Evolutionary conservation across 106 monocot species (phyloP).

Genomic region (Dioscorea dumetorum): DNA sequence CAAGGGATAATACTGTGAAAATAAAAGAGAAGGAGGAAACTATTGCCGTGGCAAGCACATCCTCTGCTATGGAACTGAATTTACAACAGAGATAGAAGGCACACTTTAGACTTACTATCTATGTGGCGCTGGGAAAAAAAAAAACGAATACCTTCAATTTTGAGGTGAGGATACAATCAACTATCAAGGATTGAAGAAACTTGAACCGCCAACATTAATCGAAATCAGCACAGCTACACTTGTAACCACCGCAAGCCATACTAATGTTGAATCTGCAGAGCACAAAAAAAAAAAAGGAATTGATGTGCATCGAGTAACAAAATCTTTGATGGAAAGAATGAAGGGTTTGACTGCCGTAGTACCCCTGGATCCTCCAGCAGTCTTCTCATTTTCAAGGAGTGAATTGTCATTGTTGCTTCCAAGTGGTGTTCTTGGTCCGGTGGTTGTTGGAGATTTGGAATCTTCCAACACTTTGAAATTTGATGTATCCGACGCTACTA

Average conservation of each 20-base stretch:
- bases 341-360: neutral
- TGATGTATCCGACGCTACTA: slow-evolving; percentile 77
- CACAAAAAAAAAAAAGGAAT: neutral
- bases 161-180: neutral
- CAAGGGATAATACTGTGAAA: neutral
- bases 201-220: slow-evolving; percentile 57
- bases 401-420: slow-evolving; percentile 22
- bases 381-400: slow-evolving; percentile 21
- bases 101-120: neutral
- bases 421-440: slow-evolving; percentile 8
- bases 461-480: slow-evolving; percentile 24
- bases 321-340: no score
- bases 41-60: neutral
- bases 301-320: no score
- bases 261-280: slow-evolving; percentile 51
- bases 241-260: slow-evolving; percentile 80
- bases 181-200: slow-evolving; percentile 75
- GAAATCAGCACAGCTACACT: slow-evolving; percentile 66
- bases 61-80: neutral
- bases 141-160: neutral
- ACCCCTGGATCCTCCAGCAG: slow-evolving; percentile 28
- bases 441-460: slow-evolving; percentile 10
- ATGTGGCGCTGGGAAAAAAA: no score
- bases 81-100: neutral
- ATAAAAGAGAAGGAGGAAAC: neutral